Evolutionary conservation across 352 stramenopile species (phyloP).

Genomic region (Globisporangium nagaii): DNA sequence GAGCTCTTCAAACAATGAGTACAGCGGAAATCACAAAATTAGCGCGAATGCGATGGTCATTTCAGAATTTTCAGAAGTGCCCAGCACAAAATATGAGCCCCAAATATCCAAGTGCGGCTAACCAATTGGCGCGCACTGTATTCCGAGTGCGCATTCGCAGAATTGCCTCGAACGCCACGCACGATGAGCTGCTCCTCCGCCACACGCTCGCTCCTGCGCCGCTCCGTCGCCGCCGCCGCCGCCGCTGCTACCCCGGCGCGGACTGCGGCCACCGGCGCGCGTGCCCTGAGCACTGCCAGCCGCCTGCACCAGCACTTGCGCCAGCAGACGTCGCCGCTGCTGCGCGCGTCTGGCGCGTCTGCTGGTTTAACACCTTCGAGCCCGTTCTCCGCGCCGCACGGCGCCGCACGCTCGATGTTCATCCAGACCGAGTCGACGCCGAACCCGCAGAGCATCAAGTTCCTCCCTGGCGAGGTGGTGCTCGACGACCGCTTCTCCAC

Average conservation of each 20-base stretch:
- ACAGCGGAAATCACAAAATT: too few species aligned
- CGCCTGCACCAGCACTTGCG: slow-evolving; percentile 2
- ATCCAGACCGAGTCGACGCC: slow-evolving; percentile 98
- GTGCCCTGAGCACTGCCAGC: neutral
- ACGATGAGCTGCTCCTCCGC: slow-evolving; percentile 2
- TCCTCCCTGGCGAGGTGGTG: slow-evolving; percentile 90
- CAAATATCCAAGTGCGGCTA: too few species aligned
- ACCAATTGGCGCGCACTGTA: too few species aligned
- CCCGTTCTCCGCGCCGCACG: slow-evolving; percentile 10
- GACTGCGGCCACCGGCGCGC: neutral
- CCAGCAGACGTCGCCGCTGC: neutral
- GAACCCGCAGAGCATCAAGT: slow-evolving; percentile 98
- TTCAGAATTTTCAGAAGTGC: too few species aligned
- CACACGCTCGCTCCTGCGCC: slow-evolving; percentile 21
- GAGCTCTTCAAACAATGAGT: too few species aligned
- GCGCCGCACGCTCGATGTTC: slow-evolving; percentile 90
- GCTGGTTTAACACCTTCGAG: neutral
- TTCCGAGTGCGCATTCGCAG: too few species aligned
- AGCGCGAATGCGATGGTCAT: too few species aligned
- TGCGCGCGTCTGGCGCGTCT: neutral
- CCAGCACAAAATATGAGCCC: too few species aligned
- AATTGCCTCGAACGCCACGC: neutral
- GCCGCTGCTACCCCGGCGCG: neutral
- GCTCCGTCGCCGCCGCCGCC: slow-evolving; percentile 6
- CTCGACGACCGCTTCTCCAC: slow-evolving; percentile 88